Percentiles rank a stretch among this genome's conserved stretches.
Conservation (phyloP, 2,329 filamentous ascomycete species). For the Aspergillus fructus region DNA sequence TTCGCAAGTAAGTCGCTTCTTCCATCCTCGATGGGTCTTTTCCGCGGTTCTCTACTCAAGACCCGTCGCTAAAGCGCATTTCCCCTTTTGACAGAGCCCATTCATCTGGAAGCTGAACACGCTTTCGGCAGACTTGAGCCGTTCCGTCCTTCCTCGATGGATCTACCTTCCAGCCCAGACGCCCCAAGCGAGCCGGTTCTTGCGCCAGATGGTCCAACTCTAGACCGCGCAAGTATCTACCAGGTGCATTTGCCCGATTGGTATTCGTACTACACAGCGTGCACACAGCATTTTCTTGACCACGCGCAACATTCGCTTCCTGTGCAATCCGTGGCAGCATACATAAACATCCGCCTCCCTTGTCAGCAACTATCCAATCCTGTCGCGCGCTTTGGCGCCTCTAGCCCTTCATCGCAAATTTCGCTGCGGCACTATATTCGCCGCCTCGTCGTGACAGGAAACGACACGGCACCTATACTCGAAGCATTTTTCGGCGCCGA, state of each 20-base stretch:
- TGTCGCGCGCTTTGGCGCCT: slow-evolving; percentile 33
- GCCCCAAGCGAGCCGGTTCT: neutral
- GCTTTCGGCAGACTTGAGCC: slow-evolving; percentile 24
- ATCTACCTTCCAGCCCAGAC: neutral
- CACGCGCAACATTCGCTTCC: slow-evolving; percentile 75
- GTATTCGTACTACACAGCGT: slow-evolving; percentile 85
- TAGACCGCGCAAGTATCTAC: slow-evolving; percentile 32
- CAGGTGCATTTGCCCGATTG: slow-evolving; percentile 73
- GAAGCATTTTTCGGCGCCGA: slow-evolving; percentile 91
- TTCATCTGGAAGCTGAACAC: slow-evolving; percentile 30
- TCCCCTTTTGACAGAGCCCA: slow-evolving; percentile 22
- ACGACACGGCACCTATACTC: slow-evolving; percentile 78
- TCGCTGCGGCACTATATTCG: slow-evolving; percentile 85
- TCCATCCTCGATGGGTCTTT: neutral
- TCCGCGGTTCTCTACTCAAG: slow-evolving; percentile 3
- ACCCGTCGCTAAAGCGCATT: slow-evolving; percentile 5
- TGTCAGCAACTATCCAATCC: slow-evolving; percentile 64
- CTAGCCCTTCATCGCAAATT: slow-evolving; percentile 40
- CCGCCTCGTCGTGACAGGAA: slow-evolving; percentile 88
- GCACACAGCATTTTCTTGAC: slow-evolving; percentile 84
- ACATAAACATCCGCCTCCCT: slow-evolving; percentile 88
- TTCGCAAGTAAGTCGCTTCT: slow-evolving; percentile 26
- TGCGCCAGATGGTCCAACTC: slow-evolving; percentile 10
- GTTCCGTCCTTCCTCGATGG: slow-evolving; percentile 7
- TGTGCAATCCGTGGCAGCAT: slow-evolving; percentile 83